phyloP scores from a whole-genome alignment of 2,329 filamentous ascomycete genomes.

The Beauveria brongniartii region DNA sequence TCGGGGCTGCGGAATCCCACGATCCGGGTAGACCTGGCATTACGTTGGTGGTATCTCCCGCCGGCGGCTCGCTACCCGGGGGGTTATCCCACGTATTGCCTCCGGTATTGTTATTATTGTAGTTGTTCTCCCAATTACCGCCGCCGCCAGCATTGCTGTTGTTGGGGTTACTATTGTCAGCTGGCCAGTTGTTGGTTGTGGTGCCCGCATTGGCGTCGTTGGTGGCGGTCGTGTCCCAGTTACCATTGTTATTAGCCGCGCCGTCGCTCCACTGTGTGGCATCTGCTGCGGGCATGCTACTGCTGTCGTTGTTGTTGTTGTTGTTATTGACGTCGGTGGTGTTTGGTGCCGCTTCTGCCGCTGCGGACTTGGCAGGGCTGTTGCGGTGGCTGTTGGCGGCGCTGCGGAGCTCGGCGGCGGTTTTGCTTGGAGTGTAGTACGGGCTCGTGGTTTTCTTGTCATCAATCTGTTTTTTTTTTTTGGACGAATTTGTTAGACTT shows the following conservation, averaged over 20 bases:
- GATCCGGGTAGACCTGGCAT: constrained; percentile 25
- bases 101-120: neutral
- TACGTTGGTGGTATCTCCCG: constrained; percentile 16
- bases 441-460: constrained; percentile 7
- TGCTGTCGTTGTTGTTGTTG: neutral
- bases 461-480: neutral
- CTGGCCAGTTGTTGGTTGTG: neutral
- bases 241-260: neutral
- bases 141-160: constrained; percentile 5
- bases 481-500: neutral
- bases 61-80: neutral
- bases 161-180: neutral
- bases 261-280: neutral
- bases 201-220: neutral
- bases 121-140: neutral
- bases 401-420: constrained; percentile 4
- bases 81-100: neutral
- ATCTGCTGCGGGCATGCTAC: neutral
- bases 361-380: constrained; percentile 5
- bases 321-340: neutral
- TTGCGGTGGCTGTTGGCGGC: constrained; percentile 10
- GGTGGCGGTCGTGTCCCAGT: neutral
- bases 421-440: constrained; percentile 13
- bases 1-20: neutral
- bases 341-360: neutral